Conservation (phyloP, 768 basidiomycete genomes). For the Coprinopsis sp. region DNA sequence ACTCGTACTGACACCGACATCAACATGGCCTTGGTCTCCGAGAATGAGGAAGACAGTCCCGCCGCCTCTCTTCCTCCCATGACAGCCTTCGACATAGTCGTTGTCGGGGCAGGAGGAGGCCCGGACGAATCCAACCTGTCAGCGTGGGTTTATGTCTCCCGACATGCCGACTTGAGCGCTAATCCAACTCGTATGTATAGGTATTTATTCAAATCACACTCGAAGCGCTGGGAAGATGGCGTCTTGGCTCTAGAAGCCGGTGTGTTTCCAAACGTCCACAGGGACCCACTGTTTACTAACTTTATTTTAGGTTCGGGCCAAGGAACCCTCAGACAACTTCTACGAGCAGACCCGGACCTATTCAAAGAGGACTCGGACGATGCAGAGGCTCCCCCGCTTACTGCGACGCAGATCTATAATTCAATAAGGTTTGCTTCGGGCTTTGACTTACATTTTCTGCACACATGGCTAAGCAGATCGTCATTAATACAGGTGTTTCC, state of each 20-base stretch:
- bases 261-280: constrained; percentile 25
- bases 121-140: constrained; percentile 87
- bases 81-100: constrained; percentile 65
- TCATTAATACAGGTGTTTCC: constrained; percentile 56
- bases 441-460: neutral
- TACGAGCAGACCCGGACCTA: constrained; percentile 51
- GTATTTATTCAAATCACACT: constrained; percentile 79
- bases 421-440: constrained; percentile 38
- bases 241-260: constrained; percentile 86
- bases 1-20: neutral
- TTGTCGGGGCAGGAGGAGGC: constrained; percentile 83
- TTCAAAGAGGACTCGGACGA: constrained; percentile 35
- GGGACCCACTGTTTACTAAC: constrained; percentile 2
- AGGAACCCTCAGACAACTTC: constrained; percentile 65
- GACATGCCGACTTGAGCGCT: neutral
- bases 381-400: constrained; percentile 22
- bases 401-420: constrained; percentile 51
- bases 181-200: constrained; percentile 33
- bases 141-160: constrained; percentile 47
- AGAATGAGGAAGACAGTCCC: neutral
- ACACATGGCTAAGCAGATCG: constrained; percentile 2
- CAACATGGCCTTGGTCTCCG: neutral
- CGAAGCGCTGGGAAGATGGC: constrained; percentile 71
- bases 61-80: constrained; percentile 17
- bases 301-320: constrained; percentile 68